These are phyloP conservation scores for Ustilago nuda DNA, from an alignment of 1,284 basidiomycete genomes.

Conservation along the genomic window DNA sequence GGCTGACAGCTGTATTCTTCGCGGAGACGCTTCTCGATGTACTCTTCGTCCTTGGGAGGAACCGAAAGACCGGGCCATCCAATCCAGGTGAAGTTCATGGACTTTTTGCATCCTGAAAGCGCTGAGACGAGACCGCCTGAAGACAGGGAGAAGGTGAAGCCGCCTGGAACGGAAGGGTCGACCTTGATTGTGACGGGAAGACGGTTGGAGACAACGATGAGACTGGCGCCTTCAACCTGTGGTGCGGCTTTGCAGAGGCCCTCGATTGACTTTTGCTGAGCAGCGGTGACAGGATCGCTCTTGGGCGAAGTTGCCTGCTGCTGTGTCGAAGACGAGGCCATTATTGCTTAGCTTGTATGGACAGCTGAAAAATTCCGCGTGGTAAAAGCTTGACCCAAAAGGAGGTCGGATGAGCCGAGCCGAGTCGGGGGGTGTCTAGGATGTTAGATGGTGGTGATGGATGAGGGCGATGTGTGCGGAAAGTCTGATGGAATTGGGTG, in stretches of 20 bases:
- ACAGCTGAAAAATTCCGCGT: not conserved
- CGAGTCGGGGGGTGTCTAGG: not conserved
- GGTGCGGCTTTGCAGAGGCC: conserved; percentile 31
- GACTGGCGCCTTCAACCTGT: conserved; percentile 70
- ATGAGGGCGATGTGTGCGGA: not conserved
- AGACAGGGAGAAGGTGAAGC: conserved; percentile 65
- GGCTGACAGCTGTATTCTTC: conserved; percentile 97
- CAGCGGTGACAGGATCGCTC: conserved; percentile 32
- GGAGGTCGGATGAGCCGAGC: too few species aligned
- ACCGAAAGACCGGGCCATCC: conserved; percentile 68
- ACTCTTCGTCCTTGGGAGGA: conserved; percentile 56
- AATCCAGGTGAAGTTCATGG: conserved; percentile 69
- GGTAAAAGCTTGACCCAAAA: too few species aligned
- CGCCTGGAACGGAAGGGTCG: conserved; percentile 61
- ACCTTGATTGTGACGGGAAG: conserved; percentile 75
- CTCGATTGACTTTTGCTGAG: conserved; percentile 40
- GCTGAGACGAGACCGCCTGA: conserved; percentile 68
- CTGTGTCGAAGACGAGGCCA: conserved; percentile 29
- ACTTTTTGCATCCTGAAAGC: conserved; percentile 65
- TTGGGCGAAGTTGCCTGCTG: conserved; percentile 9
- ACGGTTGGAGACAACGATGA: conserved; percentile 96
- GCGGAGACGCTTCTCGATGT: conserved; percentile 76
- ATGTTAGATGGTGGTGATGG: too few species aligned
- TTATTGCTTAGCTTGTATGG: conserved; percentile 2
- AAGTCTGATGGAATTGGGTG: not conserved